Base-by-base conservation (phyloP, 164 flowering plant genomes). In the Magnolia changhungtana region DNA sequence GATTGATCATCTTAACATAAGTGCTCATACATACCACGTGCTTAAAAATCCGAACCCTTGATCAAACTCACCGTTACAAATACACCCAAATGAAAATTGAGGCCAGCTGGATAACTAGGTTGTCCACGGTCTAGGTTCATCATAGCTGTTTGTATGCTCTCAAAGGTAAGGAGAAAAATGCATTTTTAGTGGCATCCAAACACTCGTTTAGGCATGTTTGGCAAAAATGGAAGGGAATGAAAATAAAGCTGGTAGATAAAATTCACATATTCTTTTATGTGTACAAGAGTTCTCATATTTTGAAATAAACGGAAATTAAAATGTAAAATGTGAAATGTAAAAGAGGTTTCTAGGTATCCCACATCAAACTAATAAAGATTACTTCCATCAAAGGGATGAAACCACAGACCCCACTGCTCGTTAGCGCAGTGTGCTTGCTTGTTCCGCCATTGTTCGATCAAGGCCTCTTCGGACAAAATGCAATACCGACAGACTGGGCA, bases 331-430 rank as follows among this genome's bases (percentile, higher is more conserved):
- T 24, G 1, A 24, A 24, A 24, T 24, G 29, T 27, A 1, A 27
- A 9, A n/a, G 23, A 63, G 65, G 69, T 8, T 66, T 66, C 14
- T 20, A 66, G 16, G 16, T n/a, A 4, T 4, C 45, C 2, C 69
- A 66, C 69, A 66, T 37, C 37, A 66, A 66, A 66, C 5, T 68
- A 27, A 10, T 75, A 67, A 13, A 75, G 71, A 58, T 49, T 49
- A 67, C 59, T 51, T 79, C 86, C 88, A 61, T 80, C 83, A 66
- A 84, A 76, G 3, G 83, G 80, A 21, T 82, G 80, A 9, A 85
- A 50, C 76, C 84, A 75, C 50, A 81, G 72, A 10, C 75, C 61
- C 21, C 80, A 21, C 69, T 83, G 83, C 55, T 86, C 85, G 21
- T 85, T 85, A 50, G 80, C 80, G 29, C 75, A 83, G 63, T 61